Conservation (phyloP, 768 basidiomycete genomes). For the Fomitopsis serialis region DNA sequence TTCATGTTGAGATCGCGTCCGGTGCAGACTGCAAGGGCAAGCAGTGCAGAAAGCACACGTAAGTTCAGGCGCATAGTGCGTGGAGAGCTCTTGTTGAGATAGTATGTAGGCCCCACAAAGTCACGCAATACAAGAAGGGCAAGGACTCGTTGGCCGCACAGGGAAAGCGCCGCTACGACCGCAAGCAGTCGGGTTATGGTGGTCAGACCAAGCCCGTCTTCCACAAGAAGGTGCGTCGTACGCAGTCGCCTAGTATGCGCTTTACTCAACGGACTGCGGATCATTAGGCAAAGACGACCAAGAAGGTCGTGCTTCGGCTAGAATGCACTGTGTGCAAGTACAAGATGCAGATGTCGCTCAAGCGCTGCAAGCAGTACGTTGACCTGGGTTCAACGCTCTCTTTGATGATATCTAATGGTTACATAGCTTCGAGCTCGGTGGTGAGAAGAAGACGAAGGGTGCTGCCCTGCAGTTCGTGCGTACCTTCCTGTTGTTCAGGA, state of each 20-base stretch:
- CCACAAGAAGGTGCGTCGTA: slow-evolving; percentile 95
- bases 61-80: slow-evolving; percentile 27
- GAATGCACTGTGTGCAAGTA: slow-evolving; percentile 99
- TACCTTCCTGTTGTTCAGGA: slow-evolving; percentile 17
- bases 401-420: neutral
- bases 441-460: slow-evolving; percentile 99
- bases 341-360: slow-evolving; percentile 93
- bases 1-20: slow-evolving; percentile 14
- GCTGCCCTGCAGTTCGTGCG: slow-evolving; percentile 91
- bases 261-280: neutral
- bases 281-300: slow-evolving; percentile 88
- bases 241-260: neutral
- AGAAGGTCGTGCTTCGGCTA: slow-evolving; percentile 97
- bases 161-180: slow-evolving; percentile 99
- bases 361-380: slow-evolving; percentile 98
- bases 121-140: slow-evolving; percentile 99
- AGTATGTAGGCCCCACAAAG: slow-evolving; percentile 84
- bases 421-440: slow-evolving; percentile 93
- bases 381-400: neutral
- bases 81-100: slow-evolving; percentile 5
- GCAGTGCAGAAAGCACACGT: slow-evolving; percentile 97
- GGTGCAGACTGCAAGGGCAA: slow-evolving; percentile 88
- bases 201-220: slow-evolving; percentile 99
- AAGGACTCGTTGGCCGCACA: slow-evolving; percentile 97
- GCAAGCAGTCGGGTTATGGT: slow-evolving; percentile 98